A percentile compares a stretch with the other conserved stretches of the same genome.
Conservation (phyloP, 306 rosid species). For the Aeschynomene evenia region DNA sequence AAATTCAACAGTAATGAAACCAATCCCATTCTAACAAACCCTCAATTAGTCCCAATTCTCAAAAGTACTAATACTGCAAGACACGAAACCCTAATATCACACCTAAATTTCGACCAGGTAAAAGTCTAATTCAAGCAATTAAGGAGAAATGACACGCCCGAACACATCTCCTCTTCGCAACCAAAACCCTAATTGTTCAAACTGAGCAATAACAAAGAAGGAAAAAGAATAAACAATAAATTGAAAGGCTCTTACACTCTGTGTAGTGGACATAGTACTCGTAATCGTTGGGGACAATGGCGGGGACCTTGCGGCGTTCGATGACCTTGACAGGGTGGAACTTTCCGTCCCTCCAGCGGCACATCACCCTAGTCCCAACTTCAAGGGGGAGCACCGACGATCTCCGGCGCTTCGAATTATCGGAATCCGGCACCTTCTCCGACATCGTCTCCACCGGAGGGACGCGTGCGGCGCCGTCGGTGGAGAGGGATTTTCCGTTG, state of each 20-base stretch:
- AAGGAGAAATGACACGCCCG: neutral
- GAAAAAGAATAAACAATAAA: neutral
- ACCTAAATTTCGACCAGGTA: neutral
- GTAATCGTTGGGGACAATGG: slow-evolving; percentile 55
- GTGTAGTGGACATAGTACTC: slow-evolving; percentile 99
- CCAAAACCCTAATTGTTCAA: slow-evolving; percentile 37
- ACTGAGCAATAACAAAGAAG: neutral
- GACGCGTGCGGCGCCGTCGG: slow-evolving; percentile 24
- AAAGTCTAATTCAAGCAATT: neutral
- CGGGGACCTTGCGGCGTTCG: slow-evolving; percentile 67
- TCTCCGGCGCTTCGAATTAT: slow-evolving; percentile 53
- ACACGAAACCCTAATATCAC: neutral
- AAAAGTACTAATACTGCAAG: neutral
- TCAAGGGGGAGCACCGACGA: slow-evolving; percentile 71
- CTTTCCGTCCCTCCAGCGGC: slow-evolving; percentile 97
- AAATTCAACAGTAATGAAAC: neutral
- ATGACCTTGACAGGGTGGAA: slow-evolving; percentile 93
- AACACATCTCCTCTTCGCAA: neutral
- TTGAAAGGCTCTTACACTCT: slow-evolving; percentile 66
- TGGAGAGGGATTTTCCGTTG: slow-evolving; percentile 34
- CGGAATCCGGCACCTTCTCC: slow-evolving; percentile 52
- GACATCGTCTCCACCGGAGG: slow-evolving; percentile 21
- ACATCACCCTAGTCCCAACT: slow-evolving; percentile 94
- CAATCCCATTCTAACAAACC: slow-evolving; percentile 5
- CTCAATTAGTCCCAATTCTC: neutral